Evolutionary conservation across 805 yeast species (phyloP).

Genomic region (Candida xiaguanensis): DNA sequence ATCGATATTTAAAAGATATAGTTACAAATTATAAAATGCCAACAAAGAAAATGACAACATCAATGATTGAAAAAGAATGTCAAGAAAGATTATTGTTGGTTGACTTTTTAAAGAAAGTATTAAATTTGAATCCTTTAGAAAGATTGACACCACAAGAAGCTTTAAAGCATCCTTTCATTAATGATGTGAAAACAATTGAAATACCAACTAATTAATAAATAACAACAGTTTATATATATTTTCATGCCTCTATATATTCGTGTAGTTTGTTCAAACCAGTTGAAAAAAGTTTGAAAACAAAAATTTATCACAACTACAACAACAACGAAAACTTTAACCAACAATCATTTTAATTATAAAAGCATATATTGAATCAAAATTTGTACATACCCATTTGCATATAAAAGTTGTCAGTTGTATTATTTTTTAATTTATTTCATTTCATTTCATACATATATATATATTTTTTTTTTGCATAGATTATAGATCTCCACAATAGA

Average conservation of each 20-base stretch:
- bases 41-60: conserved; percentile 50
- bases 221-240: no score
- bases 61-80: conserved; percentile 65
- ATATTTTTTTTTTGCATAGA: background rate
- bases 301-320: background rate
- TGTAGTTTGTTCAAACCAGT: conserved; percentile 1
- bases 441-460: background rate
- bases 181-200: conserved; percentile 16
- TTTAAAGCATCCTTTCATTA: conserved; percentile 82
- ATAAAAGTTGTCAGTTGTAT: background rate
- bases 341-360: background rate
- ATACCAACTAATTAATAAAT: background rate
- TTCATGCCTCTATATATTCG: no score
- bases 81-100: conserved; percentile 65
- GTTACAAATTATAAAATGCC: conserved; percentile 72
- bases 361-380: background rate
- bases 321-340: background rate
- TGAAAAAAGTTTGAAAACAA: background rate
- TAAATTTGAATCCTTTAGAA: conserved; percentile 86
- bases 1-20: conserved; percentile 62
- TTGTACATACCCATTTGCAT: background rate
- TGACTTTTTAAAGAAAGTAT: conserved; percentile 74
- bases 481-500: background rate
- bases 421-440: background rate
- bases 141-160: conserved; percentile 98